These are phyloP conservation scores for Polychaeton citri DNA, from an alignment of 2,329 filamentous ascomycete genomes.

Conservation along the genomic window DNA sequence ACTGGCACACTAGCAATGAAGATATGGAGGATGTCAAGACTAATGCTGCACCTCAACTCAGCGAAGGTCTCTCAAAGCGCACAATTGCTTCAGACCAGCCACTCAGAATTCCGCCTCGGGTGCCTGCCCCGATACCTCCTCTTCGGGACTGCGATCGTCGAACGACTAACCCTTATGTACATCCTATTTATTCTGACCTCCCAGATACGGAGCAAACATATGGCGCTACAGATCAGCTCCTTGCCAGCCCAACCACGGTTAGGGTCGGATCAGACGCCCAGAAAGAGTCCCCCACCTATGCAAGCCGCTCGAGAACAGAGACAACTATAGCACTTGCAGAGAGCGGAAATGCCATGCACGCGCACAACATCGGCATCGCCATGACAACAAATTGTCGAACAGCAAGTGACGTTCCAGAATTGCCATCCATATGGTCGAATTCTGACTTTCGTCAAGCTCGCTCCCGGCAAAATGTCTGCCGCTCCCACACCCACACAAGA, in stretches of 20 bases:
- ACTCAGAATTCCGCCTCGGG: not conserved
- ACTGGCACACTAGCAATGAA: not conserved
- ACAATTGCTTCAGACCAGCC: no score
- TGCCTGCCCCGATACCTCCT: not conserved
- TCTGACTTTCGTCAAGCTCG: not conserved
- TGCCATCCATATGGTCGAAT: constrained; percentile 1
- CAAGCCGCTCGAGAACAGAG: no score
- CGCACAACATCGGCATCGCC: no score
- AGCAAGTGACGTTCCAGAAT: no score
- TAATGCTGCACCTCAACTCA: not conserved
- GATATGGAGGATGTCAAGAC: constrained; percentile 1
- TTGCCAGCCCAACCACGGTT: constrained; percentile 8
- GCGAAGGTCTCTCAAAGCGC: no score
- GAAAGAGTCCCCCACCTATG: no score
- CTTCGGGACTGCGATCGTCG: not conserved
- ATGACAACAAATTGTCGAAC: no score
- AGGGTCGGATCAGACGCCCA: constrained; percentile 6
- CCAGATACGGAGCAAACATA: constrained; percentile 19
- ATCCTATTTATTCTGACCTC: constrained; percentile 5
- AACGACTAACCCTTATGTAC: not conserved
- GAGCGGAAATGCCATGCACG: no score
- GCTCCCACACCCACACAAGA: not conserved
- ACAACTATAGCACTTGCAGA: no score
- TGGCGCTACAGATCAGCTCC: constrained; percentile 16
- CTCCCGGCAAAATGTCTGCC: not conserved